Base-by-base conservation (phyloP, 2,329 filamentous ascomycete species). In the Aureobasidium zeae region DNA sequence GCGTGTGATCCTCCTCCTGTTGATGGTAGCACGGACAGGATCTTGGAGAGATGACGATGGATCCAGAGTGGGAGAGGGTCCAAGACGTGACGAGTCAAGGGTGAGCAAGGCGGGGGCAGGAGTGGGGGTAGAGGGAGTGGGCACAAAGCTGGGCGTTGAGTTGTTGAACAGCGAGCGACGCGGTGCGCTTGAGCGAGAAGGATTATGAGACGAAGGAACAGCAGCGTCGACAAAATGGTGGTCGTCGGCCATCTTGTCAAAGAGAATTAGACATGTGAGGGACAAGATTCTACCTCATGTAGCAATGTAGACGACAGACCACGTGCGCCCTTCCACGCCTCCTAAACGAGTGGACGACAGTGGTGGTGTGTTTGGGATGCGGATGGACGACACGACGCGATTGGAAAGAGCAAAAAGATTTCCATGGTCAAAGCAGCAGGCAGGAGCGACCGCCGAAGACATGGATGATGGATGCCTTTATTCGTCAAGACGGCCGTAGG, bases 1-100 rank as follows among this genome's bases (percentile, higher is more conserved):
- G 33, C 57, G 53, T 11, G 66, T 62, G 19, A 71, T 62, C 28
- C 55, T 56, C 21, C 51, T 49, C 29, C 52, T 48, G 41, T 52
- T 49, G 10, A 49, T 48, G 9, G 53, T 51, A 20, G 52, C 46
- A 21, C 52, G 38, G 25, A 52, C 47, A 9, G 49, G 47, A 42
- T 54, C 53, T n/a, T 50, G 51, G 6, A 34, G 32, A 34, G 43
- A 34, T 21, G 46, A 45, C 25, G 33, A 34, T 15, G 33, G 30
- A 37, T 35, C 39, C 34, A 44, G 39, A 31, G 10, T 43, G 30
- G 33, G 34, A 28, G 22, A 21, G 30, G 30, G 20, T 29, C 26
- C 13, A 16, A 22, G 15, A 21, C 39, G 39, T 30, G 39, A 43
- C 39, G 39, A 34, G 17, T 43, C 16, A 15, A 43, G 17, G 9